Percentiles rank a stretch among this genome's conserved stretches.
phyloP scores from a whole-genome alignment of 2,329 filamentous ascomycete genomes.

The Claviceps sp. region DNA sequence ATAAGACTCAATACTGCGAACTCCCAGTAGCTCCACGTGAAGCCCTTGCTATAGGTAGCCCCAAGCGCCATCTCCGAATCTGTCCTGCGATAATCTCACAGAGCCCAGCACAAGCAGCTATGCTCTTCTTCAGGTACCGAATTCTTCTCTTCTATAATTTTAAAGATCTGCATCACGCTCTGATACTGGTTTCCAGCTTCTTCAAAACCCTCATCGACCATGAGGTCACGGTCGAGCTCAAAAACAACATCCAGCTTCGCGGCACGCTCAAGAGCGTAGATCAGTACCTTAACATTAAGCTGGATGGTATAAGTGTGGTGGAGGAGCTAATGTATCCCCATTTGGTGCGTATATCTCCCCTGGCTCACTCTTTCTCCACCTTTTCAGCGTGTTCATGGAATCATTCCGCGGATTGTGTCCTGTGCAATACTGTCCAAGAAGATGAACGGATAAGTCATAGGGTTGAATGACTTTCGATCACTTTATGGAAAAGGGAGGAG shows the following conservation, averaged over 20 bases:
- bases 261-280: conserved; percentile 95
- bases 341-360: conserved; percentile 42
- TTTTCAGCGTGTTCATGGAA: too few species aligned
- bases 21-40: too few species aligned
- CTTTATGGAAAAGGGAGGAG: too few species aligned
- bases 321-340: conserved; percentile 94
- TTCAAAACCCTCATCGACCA: conserved; percentile 98
- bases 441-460: too few species aligned
- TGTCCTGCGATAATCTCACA: too few species aligned
- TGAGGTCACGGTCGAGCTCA: conserved; percentile 95
- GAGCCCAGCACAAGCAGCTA: conserved; percentile 12
- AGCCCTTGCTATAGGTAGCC: too few species aligned
- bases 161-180: too few species aligned
- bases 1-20: too few species aligned
- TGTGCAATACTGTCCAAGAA: too few species aligned
- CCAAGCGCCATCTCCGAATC: too few species aligned
- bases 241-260: conserved; percentile 96
- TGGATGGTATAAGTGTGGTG: conserved; percentile 86
- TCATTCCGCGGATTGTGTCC: too few species aligned
- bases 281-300: conserved; percentile 98
- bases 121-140: conserved; percentile 32
- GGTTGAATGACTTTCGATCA: too few species aligned
- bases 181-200: conserved; percentile 45
- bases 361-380: not conserved
- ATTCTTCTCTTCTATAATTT: not conserved